These are phyloP conservation scores for Cnidoscolus chayamansa DNA, from an alignment of 441 rosid genomes.

Conservation along the genomic window DNA sequence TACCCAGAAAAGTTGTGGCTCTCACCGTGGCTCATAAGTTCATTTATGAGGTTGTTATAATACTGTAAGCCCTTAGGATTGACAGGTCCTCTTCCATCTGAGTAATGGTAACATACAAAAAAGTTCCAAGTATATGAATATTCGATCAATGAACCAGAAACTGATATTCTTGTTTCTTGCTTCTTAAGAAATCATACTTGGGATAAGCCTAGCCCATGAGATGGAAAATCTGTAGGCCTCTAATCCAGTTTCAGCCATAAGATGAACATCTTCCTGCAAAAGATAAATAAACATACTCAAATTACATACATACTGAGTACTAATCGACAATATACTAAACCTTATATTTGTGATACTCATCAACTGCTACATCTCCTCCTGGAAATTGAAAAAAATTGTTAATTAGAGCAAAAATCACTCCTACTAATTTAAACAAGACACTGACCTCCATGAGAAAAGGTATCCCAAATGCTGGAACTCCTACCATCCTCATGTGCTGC, in stretches of 20 bases:
- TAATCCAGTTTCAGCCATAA: conserved; percentile 56
- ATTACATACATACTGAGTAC: neutral
- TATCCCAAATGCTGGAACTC: conserved; percentile 60
- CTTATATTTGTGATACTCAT: conserved; percentile 70
- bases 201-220: conserved; percentile 71
- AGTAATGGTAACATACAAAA: neutral
- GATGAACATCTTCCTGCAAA: conserved; percentile 59
- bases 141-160: too few relatives aligned
- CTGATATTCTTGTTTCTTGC: too few relatives aligned
- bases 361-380: conserved; percentile 51
- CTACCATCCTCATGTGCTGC: conserved; percentile 66
- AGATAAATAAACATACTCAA: neutral
- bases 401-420: neutral
- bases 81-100: conserved; percentile 71
- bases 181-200: conserved; percentile 32
- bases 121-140: conserved; percentile 6
- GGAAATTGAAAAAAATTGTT: neutral
- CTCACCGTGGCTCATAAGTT: conserved; percentile 46
- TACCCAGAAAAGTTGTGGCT: neutral
- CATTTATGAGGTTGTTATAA: conserved; percentile 58
- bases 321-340: conserved; percentile 19
- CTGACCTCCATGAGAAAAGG: conserved; percentile 42
- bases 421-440: neutral
- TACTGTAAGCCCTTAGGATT: conserved; percentile 56
- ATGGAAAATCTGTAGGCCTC: conserved; percentile 70